Percentiles rank a stretch among this genome's conserved stretches.
Evolutionary conservation across 768 basidiomycete species (phyloP).

Genomic region (Boletus vermiculosoides): DNA sequence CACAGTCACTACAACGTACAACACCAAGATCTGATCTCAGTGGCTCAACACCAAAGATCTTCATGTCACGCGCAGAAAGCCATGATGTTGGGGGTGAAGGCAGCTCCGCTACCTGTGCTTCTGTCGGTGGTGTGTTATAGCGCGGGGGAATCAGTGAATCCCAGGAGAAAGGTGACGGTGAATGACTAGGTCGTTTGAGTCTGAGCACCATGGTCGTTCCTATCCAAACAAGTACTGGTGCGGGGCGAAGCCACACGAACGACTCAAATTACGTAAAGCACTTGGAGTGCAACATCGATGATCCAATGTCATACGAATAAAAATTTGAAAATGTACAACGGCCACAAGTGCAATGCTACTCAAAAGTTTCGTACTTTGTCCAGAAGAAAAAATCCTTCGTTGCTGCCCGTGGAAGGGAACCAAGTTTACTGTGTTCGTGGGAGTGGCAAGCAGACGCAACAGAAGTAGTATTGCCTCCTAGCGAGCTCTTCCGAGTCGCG

Average conservation of each 20-base stretch:
- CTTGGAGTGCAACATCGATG: neutral
- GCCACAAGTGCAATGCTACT: neutral
- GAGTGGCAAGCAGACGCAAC: neutral
- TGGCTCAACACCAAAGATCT: constrained; percentile 78
- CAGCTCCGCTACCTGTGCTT: constrained; percentile 41
- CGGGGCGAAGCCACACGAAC: neutral
- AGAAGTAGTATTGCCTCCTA: neutral
- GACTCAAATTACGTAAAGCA: constrained; percentile 21
- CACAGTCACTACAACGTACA: constrained; percentile 78
- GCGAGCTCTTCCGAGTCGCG: neutral
- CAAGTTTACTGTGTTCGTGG: neutral
- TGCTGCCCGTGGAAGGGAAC: neutral
- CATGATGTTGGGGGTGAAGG: constrained; percentile 80
- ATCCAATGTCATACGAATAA: neutral
- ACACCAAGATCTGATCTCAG: constrained; percentile 64
- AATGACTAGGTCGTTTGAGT: constrained; percentile 42
- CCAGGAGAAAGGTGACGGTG: constrained; percentile 64
- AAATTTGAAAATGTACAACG: neutral
- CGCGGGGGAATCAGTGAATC: constrained; percentile 40
- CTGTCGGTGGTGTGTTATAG: constrained; percentile 31
- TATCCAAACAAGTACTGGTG: neutral
- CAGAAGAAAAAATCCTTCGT: no score
- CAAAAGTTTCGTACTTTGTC: neutral
- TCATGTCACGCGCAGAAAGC: constrained; percentile 86
- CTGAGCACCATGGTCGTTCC: constrained; percentile 40